Conservation (phyloP, 148 eudicot genomes). For the Cornus controversa region DNA sequence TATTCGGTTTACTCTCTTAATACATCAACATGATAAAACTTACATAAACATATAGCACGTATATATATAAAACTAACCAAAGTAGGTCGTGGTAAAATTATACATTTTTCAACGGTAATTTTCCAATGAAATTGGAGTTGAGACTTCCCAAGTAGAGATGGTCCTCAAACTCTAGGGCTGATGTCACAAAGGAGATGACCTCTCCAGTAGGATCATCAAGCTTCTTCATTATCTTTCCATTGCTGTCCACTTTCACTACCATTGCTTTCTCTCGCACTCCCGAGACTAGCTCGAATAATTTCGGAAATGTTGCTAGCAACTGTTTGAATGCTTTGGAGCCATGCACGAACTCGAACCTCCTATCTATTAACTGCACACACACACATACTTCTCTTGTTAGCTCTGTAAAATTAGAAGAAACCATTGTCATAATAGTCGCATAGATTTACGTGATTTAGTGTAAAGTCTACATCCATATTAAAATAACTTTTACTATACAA, state of each 20-base stretch:
- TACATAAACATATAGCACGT: too few species aligned
- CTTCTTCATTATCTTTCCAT: constrained; percentile 52
- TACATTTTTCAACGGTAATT: constrained; percentile 32
- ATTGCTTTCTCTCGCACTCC: constrained; percentile 42
- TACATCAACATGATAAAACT: too few species aligned
- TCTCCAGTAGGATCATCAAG: constrained; percentile 65
- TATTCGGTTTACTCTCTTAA: too few species aligned
- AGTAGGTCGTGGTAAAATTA: too few species aligned
- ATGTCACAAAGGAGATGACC: constrained; percentile 64
- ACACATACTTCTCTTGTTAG: too few species aligned
- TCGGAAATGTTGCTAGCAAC: constrained; percentile 49
- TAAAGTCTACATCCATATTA: too few species aligned
- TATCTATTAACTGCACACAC: constrained; percentile 32
- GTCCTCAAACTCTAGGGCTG: constrained; percentile 68
- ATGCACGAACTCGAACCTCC: constrained; percentile 43
- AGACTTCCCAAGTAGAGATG: constrained; percentile 77
- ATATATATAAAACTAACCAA: too few species aligned
- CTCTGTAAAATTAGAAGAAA: too few species aligned
- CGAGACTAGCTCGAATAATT: constrained; percentile 12
- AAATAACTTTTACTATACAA: too few species aligned
- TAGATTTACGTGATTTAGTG: too few species aligned
- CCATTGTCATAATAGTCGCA: too few species aligned
- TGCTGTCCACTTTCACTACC: constrained; percentile 53
- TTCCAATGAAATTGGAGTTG: constrained; percentile 57
- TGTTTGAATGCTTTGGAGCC: constrained; percentile 41